A percentile compares a stretch with the other conserved stretches of the same genome.
Conservation (phyloP, 805 yeast species). For the Starmerella ratchasimensis region DNA sequence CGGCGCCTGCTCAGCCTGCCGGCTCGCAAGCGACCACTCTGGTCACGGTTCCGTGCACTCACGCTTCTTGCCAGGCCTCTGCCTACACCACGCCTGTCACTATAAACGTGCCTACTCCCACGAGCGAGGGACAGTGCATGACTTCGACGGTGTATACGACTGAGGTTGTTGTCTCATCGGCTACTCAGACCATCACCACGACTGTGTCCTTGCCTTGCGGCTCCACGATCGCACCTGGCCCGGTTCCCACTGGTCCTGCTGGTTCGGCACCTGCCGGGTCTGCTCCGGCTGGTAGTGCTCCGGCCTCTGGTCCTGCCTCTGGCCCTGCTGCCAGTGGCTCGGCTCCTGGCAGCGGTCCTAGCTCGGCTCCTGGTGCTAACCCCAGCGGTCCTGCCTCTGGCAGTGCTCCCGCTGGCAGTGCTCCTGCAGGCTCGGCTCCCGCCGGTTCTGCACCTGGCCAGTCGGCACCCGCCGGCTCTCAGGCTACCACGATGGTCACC, state of each 20-base stretch:
- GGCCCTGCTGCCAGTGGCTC: no score
- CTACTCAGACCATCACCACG: slow-evolving; percentile 2
- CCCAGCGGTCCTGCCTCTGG: neutral
- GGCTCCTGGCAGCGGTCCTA: neutral
- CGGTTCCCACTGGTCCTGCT: neutral
- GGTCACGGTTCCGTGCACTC: slow-evolving; percentile 13
- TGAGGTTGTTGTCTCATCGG: slow-evolving; percentile 4
- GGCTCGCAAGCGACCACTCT: no score
- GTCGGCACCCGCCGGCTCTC: neutral
- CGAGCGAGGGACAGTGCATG: slow-evolving; percentile 3
- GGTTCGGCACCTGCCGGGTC: neutral
- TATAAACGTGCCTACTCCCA: slow-evolving; percentile 7
- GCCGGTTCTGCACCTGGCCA: neutral
- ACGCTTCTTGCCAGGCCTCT: slow-evolving; percentile 7
- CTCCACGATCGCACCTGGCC: neutral
- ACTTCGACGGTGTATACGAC: neutral
- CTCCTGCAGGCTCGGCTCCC: neutral
- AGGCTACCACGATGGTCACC: slow-evolving; percentile 2
- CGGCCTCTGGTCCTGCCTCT: neutral
- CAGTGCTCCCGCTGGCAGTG: neutral
- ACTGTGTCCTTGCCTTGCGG: slow-evolving; percentile 7
- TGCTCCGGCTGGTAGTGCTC: neutral
- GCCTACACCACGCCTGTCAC: slow-evolving; percentile 13
- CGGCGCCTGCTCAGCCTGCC: no score
- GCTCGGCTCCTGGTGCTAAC: neutral